phyloP scores from a whole-genome alignment of 768 basidiomycete genomes.

The Kwoniella bestiolae region DNA sequence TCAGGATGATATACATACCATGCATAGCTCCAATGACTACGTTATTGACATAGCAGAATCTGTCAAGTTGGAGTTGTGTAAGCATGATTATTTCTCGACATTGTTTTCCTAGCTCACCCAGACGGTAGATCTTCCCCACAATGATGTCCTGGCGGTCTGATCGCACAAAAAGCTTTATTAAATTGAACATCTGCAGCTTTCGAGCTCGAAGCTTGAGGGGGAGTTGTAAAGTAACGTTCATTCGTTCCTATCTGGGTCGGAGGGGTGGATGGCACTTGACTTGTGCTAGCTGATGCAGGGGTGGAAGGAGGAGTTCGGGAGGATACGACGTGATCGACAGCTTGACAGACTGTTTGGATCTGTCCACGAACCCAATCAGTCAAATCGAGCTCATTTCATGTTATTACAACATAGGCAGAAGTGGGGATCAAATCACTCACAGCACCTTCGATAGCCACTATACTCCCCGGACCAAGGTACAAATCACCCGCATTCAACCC shows the following conservation, averaged over 20 bases:
- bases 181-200: not conserved
- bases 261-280: slow-evolving; percentile 29
- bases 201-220: not conserved
- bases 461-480: slow-evolving; percentile 55
- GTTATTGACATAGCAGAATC: slow-evolving; percentile 94
- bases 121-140: slow-evolving; percentile 87
- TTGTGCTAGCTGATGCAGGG: not conserved
- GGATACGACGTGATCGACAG: slow-evolving; percentile 69
- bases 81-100: not conserved
- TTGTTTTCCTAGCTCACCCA: slow-evolving; percentile 59
- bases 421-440: slow-evolving; percentile 31
- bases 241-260: slow-evolving; percentile 2
- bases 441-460: slow-evolving; percentile 56
- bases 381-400: no score
- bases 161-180: slow-evolving; percentile 72
- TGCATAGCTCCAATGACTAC: slow-evolving; percentile 88
- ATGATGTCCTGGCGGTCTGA: slow-evolving; percentile 92
- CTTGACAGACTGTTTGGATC: slow-evolving; percentile 70
- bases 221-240: not conserved
- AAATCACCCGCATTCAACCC: slow-evolving; percentile 54
- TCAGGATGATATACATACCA: slow-evolving; percentile 70
- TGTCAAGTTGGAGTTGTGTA: slow-evolving; percentile 7
- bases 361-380: no score
- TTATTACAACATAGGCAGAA: not conserved
- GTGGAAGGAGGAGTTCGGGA: slow-evolving; percentile 18